These are phyloP conservation scores for Wallacemonas sp. DNA, from an alignment of 208 protist species.

Conservation along the genomic window DNA sequence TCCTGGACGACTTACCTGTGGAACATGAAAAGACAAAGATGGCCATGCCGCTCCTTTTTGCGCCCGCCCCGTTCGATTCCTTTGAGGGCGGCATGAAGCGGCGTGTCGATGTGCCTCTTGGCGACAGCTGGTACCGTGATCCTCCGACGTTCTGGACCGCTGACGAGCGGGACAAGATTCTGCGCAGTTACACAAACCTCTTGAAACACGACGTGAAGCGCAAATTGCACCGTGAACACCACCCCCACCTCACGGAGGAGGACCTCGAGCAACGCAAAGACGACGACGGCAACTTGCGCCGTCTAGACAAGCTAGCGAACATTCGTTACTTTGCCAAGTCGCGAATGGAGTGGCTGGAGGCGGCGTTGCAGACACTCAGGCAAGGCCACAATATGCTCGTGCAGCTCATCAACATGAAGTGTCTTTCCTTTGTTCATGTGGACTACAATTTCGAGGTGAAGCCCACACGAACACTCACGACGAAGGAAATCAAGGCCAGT, in stretches of 20 bases:
- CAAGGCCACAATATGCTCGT: conserved; percentile 99
- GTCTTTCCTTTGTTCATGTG: conserved; percentile 99
- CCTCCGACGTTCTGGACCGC: conserved; percentile 77
- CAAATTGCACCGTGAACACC: conserved; percentile 92
- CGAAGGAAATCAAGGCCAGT: conserved; percentile 99
- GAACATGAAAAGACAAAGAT: conserved; percentile 92
- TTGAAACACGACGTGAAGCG: conserved; percentile 99
- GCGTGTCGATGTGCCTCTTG: conserved; percentile 98
- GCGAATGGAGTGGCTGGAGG: conserved; percentile 99
- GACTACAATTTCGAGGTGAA: conserved; percentile 99
- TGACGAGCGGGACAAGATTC: conserved; percentile 89
- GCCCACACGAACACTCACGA: conserved; percentile 99
- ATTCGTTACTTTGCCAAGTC: conserved; percentile 99
- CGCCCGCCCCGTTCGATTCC: conserved; percentile 97
- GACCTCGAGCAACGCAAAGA: conserved; percentile 6
- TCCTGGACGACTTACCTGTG: conserved; percentile 85
- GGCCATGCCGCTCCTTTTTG: conserved; percentile 97
- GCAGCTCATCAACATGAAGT: conserved; percentile 99
- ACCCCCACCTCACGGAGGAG: conserved; percentile 11
- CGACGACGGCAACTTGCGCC: conserved; percentile 25
- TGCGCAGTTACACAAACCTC: conserved; percentile 99
- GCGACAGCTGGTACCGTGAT: conserved; percentile 98
- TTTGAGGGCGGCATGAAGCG: conserved; percentile 95
- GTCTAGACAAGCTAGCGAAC: conserved; percentile 92
- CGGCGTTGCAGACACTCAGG: conserved; percentile 98